These are phyloP conservation scores for Ophiostoma quercus DNA, from an alignment of 2,329 filamentous ascomycete genomes.

Conservation along the genomic window DNA sequence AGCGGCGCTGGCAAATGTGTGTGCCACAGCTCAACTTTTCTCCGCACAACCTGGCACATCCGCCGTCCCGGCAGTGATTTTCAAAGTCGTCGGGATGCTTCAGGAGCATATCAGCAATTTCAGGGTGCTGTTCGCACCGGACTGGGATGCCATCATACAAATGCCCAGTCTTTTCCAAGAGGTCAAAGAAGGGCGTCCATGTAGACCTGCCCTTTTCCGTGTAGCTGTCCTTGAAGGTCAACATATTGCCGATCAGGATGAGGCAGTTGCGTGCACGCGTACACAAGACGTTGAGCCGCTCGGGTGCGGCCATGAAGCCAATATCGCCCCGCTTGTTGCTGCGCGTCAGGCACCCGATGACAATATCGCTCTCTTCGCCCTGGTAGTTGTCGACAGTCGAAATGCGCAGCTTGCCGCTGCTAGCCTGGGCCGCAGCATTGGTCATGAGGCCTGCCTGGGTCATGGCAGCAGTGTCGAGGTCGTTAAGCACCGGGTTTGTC, in stretches of 20 bases:
- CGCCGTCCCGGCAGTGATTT: constrained; percentile 60
- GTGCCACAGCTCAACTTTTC: constrained; percentile 49
- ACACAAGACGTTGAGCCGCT: constrained; percentile 65
- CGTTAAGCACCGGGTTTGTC: constrained; percentile 62
- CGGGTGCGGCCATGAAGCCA: constrained; percentile 61
- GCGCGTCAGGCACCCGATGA: constrained; percentile 62
- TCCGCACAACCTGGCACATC: constrained; percentile 57
- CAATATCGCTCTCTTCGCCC: constrained; percentile 69
- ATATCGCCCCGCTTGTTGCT: constrained; percentile 61
- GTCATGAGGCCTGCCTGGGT: constrained; percentile 58
- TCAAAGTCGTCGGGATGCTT: constrained; percentile 54
- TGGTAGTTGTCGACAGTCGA: constrained; percentile 61
- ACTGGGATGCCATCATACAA: constrained; percentile 59
- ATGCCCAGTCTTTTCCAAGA: constrained; percentile 46
- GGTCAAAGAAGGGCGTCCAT: constrained; percentile 55
- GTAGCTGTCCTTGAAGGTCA: constrained; percentile 55
- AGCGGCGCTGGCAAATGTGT: constrained; percentile 56
- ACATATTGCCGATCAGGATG: constrained; percentile 64
- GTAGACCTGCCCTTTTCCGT: constrained; percentile 48
- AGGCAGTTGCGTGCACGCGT: constrained; percentile 61
- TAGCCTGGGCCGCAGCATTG: constrained; percentile 36
- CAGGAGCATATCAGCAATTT: constrained; percentile 43
- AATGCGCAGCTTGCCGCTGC: constrained; percentile 12
- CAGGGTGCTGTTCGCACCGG: constrained; percentile 55
- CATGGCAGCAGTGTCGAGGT: constrained; percentile 61